Conservation (phyloP, 352 stramenopile species). For the Globisporangium emineosum region DNA sequence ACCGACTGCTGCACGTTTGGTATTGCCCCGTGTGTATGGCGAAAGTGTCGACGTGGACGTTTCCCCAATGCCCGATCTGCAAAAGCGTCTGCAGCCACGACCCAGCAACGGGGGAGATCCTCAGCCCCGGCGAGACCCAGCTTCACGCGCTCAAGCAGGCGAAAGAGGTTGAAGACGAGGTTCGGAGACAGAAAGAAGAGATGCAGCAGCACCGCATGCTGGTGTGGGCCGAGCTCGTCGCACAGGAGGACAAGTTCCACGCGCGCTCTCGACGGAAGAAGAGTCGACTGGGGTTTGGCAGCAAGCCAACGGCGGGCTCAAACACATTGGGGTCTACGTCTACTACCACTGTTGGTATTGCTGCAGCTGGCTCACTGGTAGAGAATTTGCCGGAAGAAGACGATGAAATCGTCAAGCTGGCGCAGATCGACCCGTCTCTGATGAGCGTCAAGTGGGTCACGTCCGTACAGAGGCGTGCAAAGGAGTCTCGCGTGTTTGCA, state of each 20-base stretch:
- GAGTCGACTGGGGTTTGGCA: conserved; percentile 36
- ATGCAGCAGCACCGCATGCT: conserved; percentile 65
- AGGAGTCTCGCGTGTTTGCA: conserved; percentile 40
- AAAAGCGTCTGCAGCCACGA: conserved; percentile 60
- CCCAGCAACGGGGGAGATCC: conserved; percentile 43
- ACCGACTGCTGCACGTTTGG: conserved; percentile 58
- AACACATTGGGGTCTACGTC: background rate
- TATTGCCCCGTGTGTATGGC: conserved; percentile 77
- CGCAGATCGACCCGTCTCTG: conserved; percentile 30
- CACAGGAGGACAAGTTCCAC: conserved; percentile 26
- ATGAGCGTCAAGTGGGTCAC: conserved; percentile 53
- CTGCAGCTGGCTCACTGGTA: background rate
- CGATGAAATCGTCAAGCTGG: conserved; percentile 8
- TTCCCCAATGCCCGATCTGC: conserved; percentile 63
- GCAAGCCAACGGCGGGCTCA: background rate
- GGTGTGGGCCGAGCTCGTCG: conserved; percentile 46
- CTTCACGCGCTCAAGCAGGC: conserved; percentile 36
- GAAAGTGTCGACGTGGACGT: conserved; percentile 64
- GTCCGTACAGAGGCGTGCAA: conserved; percentile 35
- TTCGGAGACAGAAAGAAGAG: conserved; percentile 46
- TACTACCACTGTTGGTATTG: background rate
- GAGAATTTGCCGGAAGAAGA: conserved; percentile 16
- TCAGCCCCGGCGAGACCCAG: conserved; percentile 61
- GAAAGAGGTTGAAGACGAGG: conserved; percentile 43
- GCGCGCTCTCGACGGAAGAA: conserved; percentile 27